Base-by-base conservation (phyloP, 208 protist species). In the Acanthamoeba pearcei region DNA sequence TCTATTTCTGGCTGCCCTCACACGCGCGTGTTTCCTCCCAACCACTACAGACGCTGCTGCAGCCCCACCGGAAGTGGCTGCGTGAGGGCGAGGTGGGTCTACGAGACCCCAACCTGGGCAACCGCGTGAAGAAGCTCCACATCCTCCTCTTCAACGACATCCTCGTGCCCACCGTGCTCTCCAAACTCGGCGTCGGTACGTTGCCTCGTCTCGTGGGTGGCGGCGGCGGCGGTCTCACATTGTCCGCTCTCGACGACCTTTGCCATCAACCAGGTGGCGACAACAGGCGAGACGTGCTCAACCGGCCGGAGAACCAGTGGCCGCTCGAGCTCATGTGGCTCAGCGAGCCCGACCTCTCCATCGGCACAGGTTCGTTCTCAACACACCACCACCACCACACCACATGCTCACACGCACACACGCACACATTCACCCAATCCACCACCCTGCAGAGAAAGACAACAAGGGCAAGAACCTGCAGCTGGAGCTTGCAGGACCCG, bases 81-180 rank as follows among this genome's bases (percentile, higher is more conserved):
- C 82, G 82, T 15, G 82, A 89, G 82, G 82, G 82, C 4, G 82
- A 89, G 29, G 55, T 89, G 29, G 53, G 82, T 5, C 55, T 89
- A 22, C 49, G 55, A 27, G 82, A 89, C 46, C 49, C 82, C 27
- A 66, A 66, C n/a, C 82, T 89, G 82, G 82, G 82, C 49, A 89
- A 57, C 27, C 49, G 55, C 49, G 82, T 57, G 55, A 89, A 89
- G 55, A 57, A 89, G 53, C 82, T 89, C 49, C 82, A 89, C 38
- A 89, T 89, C 38, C 82, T 89, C 13, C 55, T 89, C n/a, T 89
- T 89, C 82, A 89, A 89, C 51, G 82, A 89, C 38, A 68, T 89
- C 32, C 53, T 89, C 32, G 82, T 89, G 82, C 82, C 82, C 12
- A 68, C 55, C 49, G 53, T 89, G 5, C 82, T 68, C 24, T 89